A percentile compares a stretch with the other conserved stretches of the same genome.
Evolutionary conservation across 2,329 filamentous ascomycete genomes (phyloP).

Genomic region (Nemania bipapillata): DNA sequence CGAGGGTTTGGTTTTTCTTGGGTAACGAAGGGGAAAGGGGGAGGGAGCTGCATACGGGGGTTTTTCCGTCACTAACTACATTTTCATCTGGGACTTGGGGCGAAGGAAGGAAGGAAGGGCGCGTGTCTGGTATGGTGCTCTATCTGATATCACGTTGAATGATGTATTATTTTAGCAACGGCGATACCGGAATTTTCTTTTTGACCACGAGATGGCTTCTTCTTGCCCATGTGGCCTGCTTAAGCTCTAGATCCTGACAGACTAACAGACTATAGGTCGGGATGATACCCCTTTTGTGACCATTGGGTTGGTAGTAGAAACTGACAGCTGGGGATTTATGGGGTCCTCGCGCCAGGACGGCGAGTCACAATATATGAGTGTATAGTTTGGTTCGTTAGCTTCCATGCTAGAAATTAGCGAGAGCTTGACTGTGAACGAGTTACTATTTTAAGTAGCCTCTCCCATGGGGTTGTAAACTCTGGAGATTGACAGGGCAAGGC

Average conservation of each 20-base stretch:
- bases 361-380: not conserved
- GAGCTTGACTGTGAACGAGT: not conserved
- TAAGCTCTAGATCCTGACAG: not conserved
- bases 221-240: not conserved
- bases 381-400: not conserved
- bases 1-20: conserved; percentile 9
- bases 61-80: not conserved
- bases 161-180: conserved; percentile 28
- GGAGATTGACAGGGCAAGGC: not conserved
- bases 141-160: conserved; percentile 17
- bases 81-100: conserved; percentile 5
- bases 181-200: conserved; percentile 4
- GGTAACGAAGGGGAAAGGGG: not conserved
- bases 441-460: not conserved
- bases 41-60: not conserved
- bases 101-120: too few species aligned
- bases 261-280: not conserved
- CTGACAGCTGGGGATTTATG: not conserved
- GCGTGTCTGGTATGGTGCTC: conserved; percentile 26
- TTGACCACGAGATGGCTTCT: not conserved
- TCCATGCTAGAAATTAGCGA: not conserved
- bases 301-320: not conserved
- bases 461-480: not conserved
- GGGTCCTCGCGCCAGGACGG: not conserved
- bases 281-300: not conserved